Base-by-base conservation (phyloP, 1,284 basidiomycete species). In the Ustilago loliicola region DNA sequence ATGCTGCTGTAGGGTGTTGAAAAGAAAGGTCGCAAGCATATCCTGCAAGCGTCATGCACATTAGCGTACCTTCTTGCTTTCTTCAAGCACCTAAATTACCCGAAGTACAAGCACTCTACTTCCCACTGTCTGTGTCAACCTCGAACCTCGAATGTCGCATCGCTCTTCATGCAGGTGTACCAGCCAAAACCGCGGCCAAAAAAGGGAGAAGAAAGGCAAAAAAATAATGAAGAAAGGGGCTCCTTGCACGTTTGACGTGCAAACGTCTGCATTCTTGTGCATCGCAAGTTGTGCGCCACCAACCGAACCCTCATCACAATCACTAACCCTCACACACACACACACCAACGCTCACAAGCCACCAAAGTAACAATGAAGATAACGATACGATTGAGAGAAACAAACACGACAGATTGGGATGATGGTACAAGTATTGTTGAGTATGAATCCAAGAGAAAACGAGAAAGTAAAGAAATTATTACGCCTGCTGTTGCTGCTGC, bases 401-500 rank as follows among this genome's bases (percentile, higher is more conserved):
- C 11, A 15, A 38, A 45, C 11, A 15, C 9, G 36, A 38, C n/a
- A 21, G 42, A 21, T 45, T 40, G 38, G 11, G 45, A 23, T 45
- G 48, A 25, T 58, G 53, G 36, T n/a, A 58, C 45, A 48, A 47
- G 40, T 19, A 32, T 55, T 38, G 23, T 36, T 36, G 30, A 15
- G 51, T 34, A 27, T 27, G 11, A 21, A 53, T 30, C 51, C 7
- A 34, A 53, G 51, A 29, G 29, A 19, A 36, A 36, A 53, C 27
- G 25, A 30, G 34, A 9, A 11, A 32, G n/a, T 23, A 15, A 51
- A 51, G 17, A 45, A 29, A 10, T 8, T 4, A 34, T 52, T 50
- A 70, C 21, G 67, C 61, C 51, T 72, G 69, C 52, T 71, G 63
- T 53, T 53, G 36, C 21, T 56, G 60, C 58, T 72, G 70, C 47